Conservation (phyloP, 257 asterid species). For the Nicotiana tomentosiformis region DNA sequence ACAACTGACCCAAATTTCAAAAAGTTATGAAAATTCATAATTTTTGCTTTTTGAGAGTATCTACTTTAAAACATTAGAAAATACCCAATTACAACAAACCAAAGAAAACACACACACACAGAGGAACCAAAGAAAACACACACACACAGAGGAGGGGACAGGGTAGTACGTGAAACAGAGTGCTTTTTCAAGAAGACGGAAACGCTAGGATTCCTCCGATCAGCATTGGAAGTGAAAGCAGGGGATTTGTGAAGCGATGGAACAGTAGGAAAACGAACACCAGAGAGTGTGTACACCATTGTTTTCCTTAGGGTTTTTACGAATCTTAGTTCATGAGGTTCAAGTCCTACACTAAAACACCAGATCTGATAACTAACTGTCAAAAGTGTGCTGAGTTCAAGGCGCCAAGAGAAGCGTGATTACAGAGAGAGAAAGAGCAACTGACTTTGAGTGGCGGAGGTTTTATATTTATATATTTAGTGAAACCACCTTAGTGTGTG, state of each 20-base stretch:
- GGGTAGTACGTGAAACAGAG: slow-evolving; percentile 34
- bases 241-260: slow-evolving; percentile 42
- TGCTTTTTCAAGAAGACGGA: slow-evolving; percentile 30
- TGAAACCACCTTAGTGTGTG: too few relatives aligned
- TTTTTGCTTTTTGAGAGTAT: neutral
- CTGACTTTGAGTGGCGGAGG: neutral
- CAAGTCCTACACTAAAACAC: neutral
- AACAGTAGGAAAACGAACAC: slow-evolving; percentile 50
- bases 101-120: neutral
- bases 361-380: neutral
- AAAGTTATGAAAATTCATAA: neutral
- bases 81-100: neutral
- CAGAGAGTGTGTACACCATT: slow-evolving; percentile 71
- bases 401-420: slow-evolving; percentile 49
- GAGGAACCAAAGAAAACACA: too few relatives aligned
- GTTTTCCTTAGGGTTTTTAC: neutral
- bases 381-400: slow-evolving; percentile 19
- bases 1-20: neutral
- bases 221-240: slow-evolving; percentile 26
- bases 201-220: slow-evolving; percentile 25
- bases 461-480: neutral
- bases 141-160: neutral
- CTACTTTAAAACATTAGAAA: neutral
- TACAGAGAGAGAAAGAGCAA: neutral
- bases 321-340: neutral